phyloP scores from a whole-genome alignment of 805 yeast genomes.

The Groenewaldozyma salmanticensis region DNA sequence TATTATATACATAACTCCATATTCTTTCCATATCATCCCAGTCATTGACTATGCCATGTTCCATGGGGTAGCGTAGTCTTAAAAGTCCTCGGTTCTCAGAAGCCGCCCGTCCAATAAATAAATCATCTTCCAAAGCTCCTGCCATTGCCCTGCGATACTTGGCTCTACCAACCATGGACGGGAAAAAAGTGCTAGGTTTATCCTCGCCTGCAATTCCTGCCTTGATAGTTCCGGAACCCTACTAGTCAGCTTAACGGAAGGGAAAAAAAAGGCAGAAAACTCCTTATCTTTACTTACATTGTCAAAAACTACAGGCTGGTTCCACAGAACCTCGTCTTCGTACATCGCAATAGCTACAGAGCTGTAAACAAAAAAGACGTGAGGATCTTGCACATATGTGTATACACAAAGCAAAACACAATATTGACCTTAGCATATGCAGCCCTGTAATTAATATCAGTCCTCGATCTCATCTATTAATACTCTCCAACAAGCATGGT shows the following conservation, averaged over 20 bases:
- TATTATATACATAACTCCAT: slow-evolving; percentile 61
- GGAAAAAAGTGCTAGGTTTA: slow-evolving; percentile 55
- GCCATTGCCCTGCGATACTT: slow-evolving; percentile 81
- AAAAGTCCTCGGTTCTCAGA: slow-evolving; percentile 72
- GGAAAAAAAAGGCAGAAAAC: not conserved
- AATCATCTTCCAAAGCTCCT: slow-evolving; percentile 52
- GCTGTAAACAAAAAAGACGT: not conserved
- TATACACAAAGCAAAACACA: no score
- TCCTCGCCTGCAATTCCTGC: slow-evolving; percentile 94
- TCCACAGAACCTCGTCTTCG: slow-evolving; percentile 33
- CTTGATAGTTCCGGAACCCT: slow-evolving; percentile 75
- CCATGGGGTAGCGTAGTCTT: slow-evolving; percentile 59
- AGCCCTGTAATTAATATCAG: slow-evolving; percentile 18
- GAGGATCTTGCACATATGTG: not conserved
- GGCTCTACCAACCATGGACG: slow-evolving; percentile 69
- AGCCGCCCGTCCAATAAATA: slow-evolving; percentile 68
- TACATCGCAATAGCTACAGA: slow-evolving; percentile 13
- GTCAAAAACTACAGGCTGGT: slow-evolving; percentile 71
- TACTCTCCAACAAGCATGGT: no score
- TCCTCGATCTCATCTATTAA: no score
- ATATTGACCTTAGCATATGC: slow-evolving; percentile 8
- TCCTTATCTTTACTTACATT: slow-evolving; percentile 31
- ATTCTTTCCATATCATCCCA: slow-evolving; percentile 83
- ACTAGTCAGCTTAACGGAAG: not conserved
- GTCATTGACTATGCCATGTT: slow-evolving; percentile 66